phyloP scores from a whole-genome alignment of 78 protist genomes.

The Dictyostelium firmibasis region DNA sequence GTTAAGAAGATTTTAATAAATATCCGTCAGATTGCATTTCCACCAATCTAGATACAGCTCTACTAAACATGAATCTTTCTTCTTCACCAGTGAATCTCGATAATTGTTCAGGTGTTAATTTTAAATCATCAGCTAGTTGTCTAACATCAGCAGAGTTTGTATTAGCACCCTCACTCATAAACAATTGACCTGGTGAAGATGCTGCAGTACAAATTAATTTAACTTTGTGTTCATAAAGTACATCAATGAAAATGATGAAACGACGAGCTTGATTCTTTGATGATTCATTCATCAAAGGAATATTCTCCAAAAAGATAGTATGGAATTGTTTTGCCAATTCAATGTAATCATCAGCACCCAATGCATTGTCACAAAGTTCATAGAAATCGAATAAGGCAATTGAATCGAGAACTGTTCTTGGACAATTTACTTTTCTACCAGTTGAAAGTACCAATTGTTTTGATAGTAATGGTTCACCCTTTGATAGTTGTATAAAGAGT shows the following conservation, averaged over 20 bases:
- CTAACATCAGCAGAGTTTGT: background rate
- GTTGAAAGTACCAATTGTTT: background rate
- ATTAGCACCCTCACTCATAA: constrained; percentile 7
- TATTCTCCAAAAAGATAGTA: constrained; percentile 73
- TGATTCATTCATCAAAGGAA: constrained; percentile 83
- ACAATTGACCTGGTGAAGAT: constrained; percentile 62
- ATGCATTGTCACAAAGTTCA: constrained; percentile 84
- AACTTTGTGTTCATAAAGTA: constrained; percentile 87
- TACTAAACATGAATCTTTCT: constrained; percentile 86
- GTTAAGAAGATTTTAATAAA: constrained; percentile 20
- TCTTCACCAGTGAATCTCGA: constrained; percentile 87
- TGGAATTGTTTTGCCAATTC: constrained; percentile 82
- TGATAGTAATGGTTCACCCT: constrained; percentile 9
- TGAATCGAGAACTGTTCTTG: constrained; percentile 21
- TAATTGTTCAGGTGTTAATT: constrained; percentile 63
- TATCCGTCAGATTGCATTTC: constrained; percentile 93
- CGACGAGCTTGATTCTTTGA: constrained; percentile 89
- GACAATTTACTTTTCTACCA: constrained; percentile 81
- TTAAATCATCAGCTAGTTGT: constrained; percentile 56
- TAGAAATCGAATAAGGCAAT: constrained; percentile 79
- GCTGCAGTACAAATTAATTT: constrained; percentile 85
- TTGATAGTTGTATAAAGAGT: constrained; percentile 29
- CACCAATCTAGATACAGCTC: constrained; percentile 87
- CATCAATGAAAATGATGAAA: constrained; percentile 91
- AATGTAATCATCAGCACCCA: constrained; percentile 91